Evolutionary conservation across 805 yeast genomes (phyloP).

Genomic region (Yamadazyma phyllophila): DNA sequence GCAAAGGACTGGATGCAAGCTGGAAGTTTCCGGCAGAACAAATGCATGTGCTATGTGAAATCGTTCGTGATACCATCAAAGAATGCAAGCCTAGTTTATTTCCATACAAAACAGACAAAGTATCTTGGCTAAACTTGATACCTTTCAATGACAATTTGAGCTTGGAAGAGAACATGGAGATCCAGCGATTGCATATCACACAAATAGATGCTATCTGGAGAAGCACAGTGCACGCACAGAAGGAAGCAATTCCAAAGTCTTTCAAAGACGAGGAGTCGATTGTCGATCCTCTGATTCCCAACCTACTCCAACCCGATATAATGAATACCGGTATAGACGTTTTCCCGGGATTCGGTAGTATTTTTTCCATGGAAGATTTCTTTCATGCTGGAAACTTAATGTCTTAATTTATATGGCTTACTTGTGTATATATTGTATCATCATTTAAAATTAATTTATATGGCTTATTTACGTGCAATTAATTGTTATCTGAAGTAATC

Average conservation of each 20-base stretch:
- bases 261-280: slow-evolving; percentile 9
- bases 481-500: slow-evolving; percentile 10
- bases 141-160: slow-evolving; percentile 10
- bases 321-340: slow-evolving; percentile 5
- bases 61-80: slow-evolving; percentile 1
- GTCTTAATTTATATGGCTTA: background rate
- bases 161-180: slow-evolving; percentile 8
- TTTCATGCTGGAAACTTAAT: slow-evolving; percentile 4
- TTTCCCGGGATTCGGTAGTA: slow-evolving; percentile 7
- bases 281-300: slow-evolving; percentile 6
- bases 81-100: background rate
- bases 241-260: slow-evolving; percentile 10
- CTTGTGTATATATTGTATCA: background rate
- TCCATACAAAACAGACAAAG: background rate
- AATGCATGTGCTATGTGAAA: slow-evolving; percentile 10
- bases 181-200: slow-evolving; percentile 12
- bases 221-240: background rate
- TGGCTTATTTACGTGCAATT: background rate
- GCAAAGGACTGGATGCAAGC: slow-evolving; percentile 5
- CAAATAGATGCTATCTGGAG: slow-evolving; percentile 14
- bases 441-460: slow-evolving; percentile 2
- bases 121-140: slow-evolving; percentile 11
- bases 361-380: slow-evolving; percentile 9
- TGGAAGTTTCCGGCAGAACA: slow-evolving; percentile 10
- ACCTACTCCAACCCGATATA: slow-evolving; percentile 7